Evolutionary conservation across 495 filamentous ascomycete genomes (phyloP).

Genomic region (Eremomyces bilateralis): DNA sequence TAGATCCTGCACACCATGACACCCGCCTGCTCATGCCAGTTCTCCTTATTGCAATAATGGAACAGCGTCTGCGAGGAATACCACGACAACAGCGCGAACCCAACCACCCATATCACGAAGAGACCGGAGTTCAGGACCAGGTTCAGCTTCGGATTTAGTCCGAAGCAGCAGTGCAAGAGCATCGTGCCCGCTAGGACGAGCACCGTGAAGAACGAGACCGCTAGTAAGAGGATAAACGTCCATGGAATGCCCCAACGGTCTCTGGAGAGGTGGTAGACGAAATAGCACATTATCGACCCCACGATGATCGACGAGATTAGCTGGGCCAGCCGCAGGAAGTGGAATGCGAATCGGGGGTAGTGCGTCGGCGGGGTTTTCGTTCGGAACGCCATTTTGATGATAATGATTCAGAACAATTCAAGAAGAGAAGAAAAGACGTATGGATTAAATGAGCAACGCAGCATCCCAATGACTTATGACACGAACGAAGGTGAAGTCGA

Average conservation of each 20-base stretch:
- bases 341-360: slow-evolving; percentile 37
- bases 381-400: no score
- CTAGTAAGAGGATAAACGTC: slow-evolving; percentile 39
- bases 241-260: slow-evolving; percentile 35
- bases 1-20: slow-evolving; percentile 40
- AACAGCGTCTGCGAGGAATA: slow-evolving; percentile 32
- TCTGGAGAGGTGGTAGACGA: slow-evolving; percentile 34
- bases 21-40: slow-evolving; percentile 35
- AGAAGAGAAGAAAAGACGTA: no score
- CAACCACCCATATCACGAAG: slow-evolving; percentile 33
- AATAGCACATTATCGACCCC: slow-evolving; percentile 35
- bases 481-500: no score
- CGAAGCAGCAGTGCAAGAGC: slow-evolving; percentile 31
- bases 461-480: no score
- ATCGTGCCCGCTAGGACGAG: slow-evolving; percentile 29
- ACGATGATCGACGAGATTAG: slow-evolving; percentile 34
- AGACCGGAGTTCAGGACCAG: slow-evolving; percentile 29
- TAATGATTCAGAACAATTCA: no score
- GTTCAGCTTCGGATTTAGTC: slow-evolving; percentile 34
- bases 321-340: slow-evolving; percentile 28
- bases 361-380: no score
- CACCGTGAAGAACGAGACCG: slow-evolving; percentile 32
- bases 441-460: no score
- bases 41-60: slow-evolving; percentile 29
- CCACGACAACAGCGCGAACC: slow-evolving; percentile 34